Percentiles rank a stretch among this genome's conserved stretches.
Evolutionary conservation across 1,284 basidiomycete species (phyloP).

Genomic region (Lentinula novae-zelandiae): DNA sequence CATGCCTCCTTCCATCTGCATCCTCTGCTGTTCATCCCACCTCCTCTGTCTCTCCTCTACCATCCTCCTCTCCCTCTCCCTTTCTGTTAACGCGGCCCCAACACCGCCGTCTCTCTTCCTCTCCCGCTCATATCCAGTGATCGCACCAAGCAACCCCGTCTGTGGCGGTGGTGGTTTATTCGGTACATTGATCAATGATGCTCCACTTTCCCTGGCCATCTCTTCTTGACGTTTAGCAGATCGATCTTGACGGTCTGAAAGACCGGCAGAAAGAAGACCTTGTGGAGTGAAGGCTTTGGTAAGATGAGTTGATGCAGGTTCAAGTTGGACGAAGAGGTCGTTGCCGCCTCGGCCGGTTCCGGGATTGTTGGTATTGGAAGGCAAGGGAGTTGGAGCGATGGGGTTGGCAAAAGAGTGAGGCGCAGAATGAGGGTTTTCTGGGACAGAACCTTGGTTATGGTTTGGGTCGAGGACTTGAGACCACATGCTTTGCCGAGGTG

Average conservation of each 20-base stretch:
- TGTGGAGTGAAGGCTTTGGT: conserved; percentile 94
- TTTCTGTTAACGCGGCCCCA: conserved; percentile 91
- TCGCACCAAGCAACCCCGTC: conserved; percentile 92
- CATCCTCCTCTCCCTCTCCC: conserved; percentile 87
- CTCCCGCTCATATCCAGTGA: conserved; percentile 93
- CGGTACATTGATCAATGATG: conserved; percentile 89
- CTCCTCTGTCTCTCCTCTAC: conserved; percentile 92
- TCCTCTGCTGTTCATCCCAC: conserved; percentile 84
- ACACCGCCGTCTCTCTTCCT: conserved; percentile 92
- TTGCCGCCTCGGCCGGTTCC: conserved; percentile 18
- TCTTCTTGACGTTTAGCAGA: conserved; percentile 95
- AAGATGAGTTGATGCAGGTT: conserved; percentile 69
- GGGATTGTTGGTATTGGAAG: background rate
- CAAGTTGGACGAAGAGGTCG: conserved; percentile 83
- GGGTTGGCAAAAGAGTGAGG: background rate
- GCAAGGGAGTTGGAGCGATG: conserved; percentile 22
- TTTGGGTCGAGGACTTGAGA: conserved; percentile 80
- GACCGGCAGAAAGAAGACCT: conserved; percentile 89
- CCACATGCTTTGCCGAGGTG: conserved; percentile 67
- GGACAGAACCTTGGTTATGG: conserved; percentile 35
- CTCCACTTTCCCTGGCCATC: conserved; percentile 85
- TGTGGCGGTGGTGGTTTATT: conserved; percentile 94
- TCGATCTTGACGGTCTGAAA: conserved; percentile 93
- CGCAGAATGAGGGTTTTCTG: background rate
- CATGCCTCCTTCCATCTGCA: conserved; percentile 78